Evolutionary conservation across 257 asterid species (phyloP).

Genomic region (Solanum stenotomum): DNA sequence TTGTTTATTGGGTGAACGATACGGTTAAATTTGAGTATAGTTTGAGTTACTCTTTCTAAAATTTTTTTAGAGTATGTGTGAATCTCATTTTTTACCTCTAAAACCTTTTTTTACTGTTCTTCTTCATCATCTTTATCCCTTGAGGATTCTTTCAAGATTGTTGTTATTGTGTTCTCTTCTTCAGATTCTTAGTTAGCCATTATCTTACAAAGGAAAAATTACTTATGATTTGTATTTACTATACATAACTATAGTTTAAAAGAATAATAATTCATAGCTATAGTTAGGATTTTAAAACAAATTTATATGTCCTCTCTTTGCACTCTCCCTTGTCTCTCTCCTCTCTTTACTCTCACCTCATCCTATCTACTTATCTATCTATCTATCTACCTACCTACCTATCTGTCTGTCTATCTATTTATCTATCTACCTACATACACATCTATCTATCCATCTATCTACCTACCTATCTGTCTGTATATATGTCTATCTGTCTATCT

Average conservation of each 20-base stretch:
- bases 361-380: background rate
- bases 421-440: fast-evolving
- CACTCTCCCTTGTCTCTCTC: background rate
- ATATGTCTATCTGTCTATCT: too few species aligned
- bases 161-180: background rate
- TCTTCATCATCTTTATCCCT: background rate
- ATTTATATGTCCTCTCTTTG: background rate
- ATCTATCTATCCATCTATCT: too few species aligned
- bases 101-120: background rate
- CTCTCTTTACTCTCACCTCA: background rate
- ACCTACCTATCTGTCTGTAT: too few species aligned
- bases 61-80: background rate
- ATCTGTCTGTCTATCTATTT: too few species aligned
- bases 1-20: background rate
- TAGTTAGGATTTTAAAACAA: too few species aligned
- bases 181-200: background rate
- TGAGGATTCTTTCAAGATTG: background rate
- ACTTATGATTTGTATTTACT: background rate
- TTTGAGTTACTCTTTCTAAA: background rate
- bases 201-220: background rate
- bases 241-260: too few species aligned
- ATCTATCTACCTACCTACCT: too few species aligned
- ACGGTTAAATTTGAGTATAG: background rate
- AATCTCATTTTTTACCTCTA: background rate
- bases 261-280: too few species aligned